These are phyloP conservation scores for Wickerhamiella lipophila DNA, from an alignment of 805 yeast species.

Conservation along the genomic window DNA sequence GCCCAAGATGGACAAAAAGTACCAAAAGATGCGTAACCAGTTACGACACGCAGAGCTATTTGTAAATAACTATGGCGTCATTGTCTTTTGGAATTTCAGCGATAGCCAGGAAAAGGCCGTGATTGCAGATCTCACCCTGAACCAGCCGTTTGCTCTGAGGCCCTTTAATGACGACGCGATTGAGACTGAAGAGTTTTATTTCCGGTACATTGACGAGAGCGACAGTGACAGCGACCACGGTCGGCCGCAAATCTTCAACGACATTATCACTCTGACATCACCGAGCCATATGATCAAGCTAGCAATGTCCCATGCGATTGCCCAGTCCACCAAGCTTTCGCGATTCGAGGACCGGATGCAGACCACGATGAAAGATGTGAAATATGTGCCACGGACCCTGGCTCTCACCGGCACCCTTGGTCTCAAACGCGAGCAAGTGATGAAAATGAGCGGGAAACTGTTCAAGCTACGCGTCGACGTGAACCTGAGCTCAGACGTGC, in stretches of 20 bases:
- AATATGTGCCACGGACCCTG: slow-evolving; percentile 76
- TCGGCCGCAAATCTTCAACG: slow-evolving; percentile 55
- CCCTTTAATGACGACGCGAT: slow-evolving; percentile 76
- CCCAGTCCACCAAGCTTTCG: slow-evolving; percentile 86
- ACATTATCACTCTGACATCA: slow-evolving; percentile 78
- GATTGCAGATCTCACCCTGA: slow-evolving; percentile 75
- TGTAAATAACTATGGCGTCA: slow-evolving; percentile 81
- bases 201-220: slow-evolving; percentile 44
- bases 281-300: slow-evolving; percentile 88
- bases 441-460: slow-evolving; percentile 79
- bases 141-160: slow-evolving; percentile 41
- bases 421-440: slow-evolving; percentile 65
- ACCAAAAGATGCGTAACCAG: slow-evolving; percentile 18
- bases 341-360: slow-evolving; percentile 88
- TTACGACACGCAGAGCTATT: slow-evolving; percentile 66
- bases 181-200: slow-evolving; percentile 80
- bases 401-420: slow-evolving; percentile 87
- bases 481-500: slow-evolving; percentile 73
- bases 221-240: slow-evolving; percentile 14
- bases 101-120: slow-evolving; percentile 88
- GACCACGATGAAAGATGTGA: slow-evolving; percentile 65
- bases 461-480: slow-evolving; percentile 90
- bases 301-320: slow-evolving; percentile 91
- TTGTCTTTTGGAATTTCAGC: slow-evolving; percentile 96
- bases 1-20: slow-evolving; percentile 26